Base-by-base conservation (phyloP, 192 early-diverging fungal genomes). In the Helicostylum pulchrum region DNA sequence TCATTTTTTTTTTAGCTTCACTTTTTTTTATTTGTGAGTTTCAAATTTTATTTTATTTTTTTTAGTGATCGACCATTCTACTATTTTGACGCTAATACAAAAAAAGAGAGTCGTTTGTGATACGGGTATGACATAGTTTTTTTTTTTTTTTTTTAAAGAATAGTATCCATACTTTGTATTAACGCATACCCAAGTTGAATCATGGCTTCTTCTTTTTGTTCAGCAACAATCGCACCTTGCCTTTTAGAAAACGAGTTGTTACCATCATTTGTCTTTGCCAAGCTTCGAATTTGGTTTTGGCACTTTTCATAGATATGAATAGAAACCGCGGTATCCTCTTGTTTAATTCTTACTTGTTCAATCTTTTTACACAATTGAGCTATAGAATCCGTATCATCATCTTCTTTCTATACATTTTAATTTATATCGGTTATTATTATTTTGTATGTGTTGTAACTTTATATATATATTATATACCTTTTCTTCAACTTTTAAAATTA, bases 121-220 rank as follows among this genome's bases (percentile, higher is more conserved):
- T 26, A 26, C 26, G 1, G 26, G 26, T 26, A 26, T 26, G 26
- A 26, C 12, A 54, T 1, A 4, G 2, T 26, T 31, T 14, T 2
- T 54, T 17, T 48, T 12, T 26, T 31, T 14, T 2, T 54, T 17
- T 48, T 17, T 48, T 39, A 56, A 39, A 19, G 7, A 15, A 54
- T 54, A 54, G 10, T 39, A 39, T 39, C 36, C 36, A 39, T 39
- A 39, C 36, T 64, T 44, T 53, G 62, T 14, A 51, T 53, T 3
- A 64, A 26, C 8, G 62, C 31, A 53, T 64, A 64, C 1, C 62
- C 62, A 17, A 64, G 42, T 53, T 64, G 62, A 10, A 64, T 64
- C 62, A 64, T 64, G 0, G 32, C 14, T 50, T 64, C 62, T 19
- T 64, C 62, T 26, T 32, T 34, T 53, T 19, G 17, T 39, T 42